A percentile compares a stretch with the other conserved stretches of the same genome.
Evolutionary conservation across 306 rosid species (phyloP).

Genomic region (Sphenostylis stenocarpa): DNA sequence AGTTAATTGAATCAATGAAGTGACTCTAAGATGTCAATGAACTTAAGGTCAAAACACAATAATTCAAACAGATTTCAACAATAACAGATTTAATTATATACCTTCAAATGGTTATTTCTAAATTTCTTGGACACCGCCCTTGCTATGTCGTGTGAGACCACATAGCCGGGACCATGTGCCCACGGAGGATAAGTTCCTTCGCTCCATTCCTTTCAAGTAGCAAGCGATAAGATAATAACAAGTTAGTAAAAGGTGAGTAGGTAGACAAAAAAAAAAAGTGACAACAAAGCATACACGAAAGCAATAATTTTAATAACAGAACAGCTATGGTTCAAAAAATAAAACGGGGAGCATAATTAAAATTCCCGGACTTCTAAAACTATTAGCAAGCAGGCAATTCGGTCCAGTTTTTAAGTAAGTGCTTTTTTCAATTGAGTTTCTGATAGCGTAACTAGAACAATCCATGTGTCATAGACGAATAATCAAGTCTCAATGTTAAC

Average conservation of each 20-base stretch:
- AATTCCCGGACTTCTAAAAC: not conserved
- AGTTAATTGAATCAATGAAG: slow-evolving; percentile 30
- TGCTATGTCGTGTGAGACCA: slow-evolving; percentile 83
- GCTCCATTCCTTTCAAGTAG: slow-evolving; percentile 77
- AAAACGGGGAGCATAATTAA: not conserved
- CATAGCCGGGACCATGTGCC: slow-evolving; percentile 99
- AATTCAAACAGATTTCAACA: not conserved
- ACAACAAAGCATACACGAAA: not conserved
- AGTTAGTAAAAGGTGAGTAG: not conserved
- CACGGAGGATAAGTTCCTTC: slow-evolving; percentile 86
- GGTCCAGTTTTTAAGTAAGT: not conserved
- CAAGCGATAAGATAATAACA: slow-evolving; percentile 28
- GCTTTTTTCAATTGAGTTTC: not conserved
- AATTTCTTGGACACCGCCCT: slow-evolving; percentile 59
- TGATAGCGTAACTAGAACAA: slow-evolving; percentile 7
- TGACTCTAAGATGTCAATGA: not conserved
- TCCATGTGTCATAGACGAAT: not conserved
- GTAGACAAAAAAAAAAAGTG: not conserved
- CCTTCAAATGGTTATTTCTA: slow-evolving; percentile 77
- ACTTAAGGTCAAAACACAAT: too few relatives aligned
- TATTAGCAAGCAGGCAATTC: not conserved
- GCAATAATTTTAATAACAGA: not conserved
- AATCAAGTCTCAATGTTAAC: slow-evolving; percentile 1
- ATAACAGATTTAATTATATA: slow-evolving; percentile 27
- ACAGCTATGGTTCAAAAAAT: not conserved